A percentile compares a stretch with the other conserved stretches of the same genome.
Conservation (phyloP, 257 asterid species). For the Jaltomata sinuosa region DNA sequence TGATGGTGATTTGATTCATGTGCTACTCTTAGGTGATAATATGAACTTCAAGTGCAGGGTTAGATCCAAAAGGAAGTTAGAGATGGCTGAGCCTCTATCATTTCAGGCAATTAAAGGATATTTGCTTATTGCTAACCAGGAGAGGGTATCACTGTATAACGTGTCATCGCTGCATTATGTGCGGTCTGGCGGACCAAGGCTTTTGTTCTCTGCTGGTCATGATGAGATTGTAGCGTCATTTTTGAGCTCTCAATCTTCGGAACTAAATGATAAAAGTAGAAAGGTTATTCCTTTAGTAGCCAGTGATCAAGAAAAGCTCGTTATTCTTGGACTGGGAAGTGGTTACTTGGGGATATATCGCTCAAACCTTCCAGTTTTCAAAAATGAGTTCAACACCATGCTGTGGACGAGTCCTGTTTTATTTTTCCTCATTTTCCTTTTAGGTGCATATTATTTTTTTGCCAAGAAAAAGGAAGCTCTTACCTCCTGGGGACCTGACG, state of each 20-base stretch:
- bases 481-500: slow-evolving; percentile 92
- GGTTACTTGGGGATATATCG: slow-evolving; percentile 75
- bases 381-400: slow-evolving; percentile 67
- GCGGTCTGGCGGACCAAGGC: slow-evolving; percentile 64
- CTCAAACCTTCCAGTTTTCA: slow-evolving; percentile 73
- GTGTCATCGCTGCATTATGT: slow-evolving; percentile 83
- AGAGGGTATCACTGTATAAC: slow-evolving; percentile 61
- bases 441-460: slow-evolving; percentile 82
- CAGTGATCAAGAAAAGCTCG: slow-evolving; percentile 68
- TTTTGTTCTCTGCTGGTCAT: slow-evolving; percentile 51
- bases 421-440: slow-evolving; percentile 73
- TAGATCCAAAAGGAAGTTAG: slow-evolving; percentile 66
- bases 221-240: slow-evolving; percentile 60
- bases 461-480: slow-evolving; percentile 91
- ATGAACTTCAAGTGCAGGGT: slow-evolving; percentile 89
- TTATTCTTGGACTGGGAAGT: slow-evolving; percentile 53
- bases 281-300: slow-evolving; percentile 41
- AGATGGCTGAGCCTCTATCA: slow-evolving; percentile 47
- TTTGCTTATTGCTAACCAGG: slow-evolving; percentile 46
- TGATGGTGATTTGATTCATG: slow-evolving; percentile 73
- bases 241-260: slow-evolving; percentile 31
- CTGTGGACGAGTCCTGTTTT: slow-evolving; percentile 86
- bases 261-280: slow-evolving; percentile 10
- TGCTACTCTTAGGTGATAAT: slow-evolving; percentile 65
- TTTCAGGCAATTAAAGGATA: slow-evolving; percentile 83